Evolutionary conservation across 768 basidiomycete genomes (phyloP).

Genomic region (Phylloporus sp.): DNA sequence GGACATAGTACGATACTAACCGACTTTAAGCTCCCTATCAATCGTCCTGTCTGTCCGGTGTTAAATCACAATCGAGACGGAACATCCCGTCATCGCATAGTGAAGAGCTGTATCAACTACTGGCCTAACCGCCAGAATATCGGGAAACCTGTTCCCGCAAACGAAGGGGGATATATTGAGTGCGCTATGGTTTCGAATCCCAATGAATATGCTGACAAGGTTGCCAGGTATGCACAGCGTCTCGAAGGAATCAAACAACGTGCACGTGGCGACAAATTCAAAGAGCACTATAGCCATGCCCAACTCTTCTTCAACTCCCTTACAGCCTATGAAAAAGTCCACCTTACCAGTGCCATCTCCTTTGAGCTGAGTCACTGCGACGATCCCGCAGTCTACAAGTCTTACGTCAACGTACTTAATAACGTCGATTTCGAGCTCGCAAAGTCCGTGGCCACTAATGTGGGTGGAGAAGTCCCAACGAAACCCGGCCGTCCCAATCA

Average conservation of each 20-base stretch:
- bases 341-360: conserved; percentile 64
- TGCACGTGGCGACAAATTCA: conserved; percentile 68
- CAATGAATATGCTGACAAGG: conserved; percentile 7
- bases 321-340: conserved; percentile 59
- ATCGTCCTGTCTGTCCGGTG: conserved; percentile 73
- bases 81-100: conserved; percentile 51
- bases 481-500: conserved; percentile 51
- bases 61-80: conserved; percentile 69
- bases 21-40: conserved; percentile 66
- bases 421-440: conserved; percentile 75
- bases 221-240: conserved; percentile 45
- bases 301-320: conserved; percentile 86
- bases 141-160: conserved; percentile 43
- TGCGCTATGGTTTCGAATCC: conserved; percentile 23
- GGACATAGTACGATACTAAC: not conserved
- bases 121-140: conserved; percentile 71
- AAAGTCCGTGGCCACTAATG: conserved; percentile 57
- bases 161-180: conserved; percentile 59
- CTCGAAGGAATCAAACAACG: conserved; percentile 54
- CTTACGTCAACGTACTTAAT: conserved; percentile 64
- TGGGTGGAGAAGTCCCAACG: conserved; percentile 58
- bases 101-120: conserved; percentile 64
- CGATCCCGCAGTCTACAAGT: conserved; percentile 65
- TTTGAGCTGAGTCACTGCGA: conserved; percentile 87
- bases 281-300: conserved; percentile 71